Conservation (phyloP, 331 rosid species). For the Prunus yedoensis region DNA sequence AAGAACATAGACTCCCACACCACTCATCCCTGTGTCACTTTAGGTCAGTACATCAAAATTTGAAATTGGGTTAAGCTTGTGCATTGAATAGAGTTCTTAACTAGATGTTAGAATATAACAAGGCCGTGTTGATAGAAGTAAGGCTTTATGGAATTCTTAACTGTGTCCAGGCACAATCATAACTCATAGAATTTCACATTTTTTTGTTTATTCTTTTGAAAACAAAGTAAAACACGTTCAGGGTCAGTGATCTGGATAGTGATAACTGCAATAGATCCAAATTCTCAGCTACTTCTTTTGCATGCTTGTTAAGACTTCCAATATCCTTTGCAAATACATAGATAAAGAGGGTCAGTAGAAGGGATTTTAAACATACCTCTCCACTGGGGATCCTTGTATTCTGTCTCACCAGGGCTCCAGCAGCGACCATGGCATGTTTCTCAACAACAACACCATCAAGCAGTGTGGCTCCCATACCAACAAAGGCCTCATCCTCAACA, state of each 20-base stretch:
- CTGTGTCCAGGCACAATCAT: not conserved
- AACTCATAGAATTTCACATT: not conserved
- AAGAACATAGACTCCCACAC: not conserved
- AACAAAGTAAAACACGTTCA: not conserved
- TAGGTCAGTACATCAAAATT: not conserved
- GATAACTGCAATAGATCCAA: not conserved
- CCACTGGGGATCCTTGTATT: constrained; percentile 76
- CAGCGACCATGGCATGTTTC: constrained; percentile 89
- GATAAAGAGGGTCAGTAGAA: not conserved
- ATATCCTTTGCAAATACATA: not conserved
- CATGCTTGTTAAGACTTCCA: not conserved
- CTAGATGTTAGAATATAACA: not conserved
- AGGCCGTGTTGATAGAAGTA: not conserved
- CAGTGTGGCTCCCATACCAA: constrained; percentile 84
- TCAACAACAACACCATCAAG: constrained; percentile 86
- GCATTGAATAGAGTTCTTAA: not conserved
- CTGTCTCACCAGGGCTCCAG: constrained; percentile 93
- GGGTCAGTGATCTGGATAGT: not conserved
- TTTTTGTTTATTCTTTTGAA: not conserved
- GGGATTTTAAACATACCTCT: constrained; percentile 49
- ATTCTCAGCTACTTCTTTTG: not conserved
- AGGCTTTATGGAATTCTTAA: no score
- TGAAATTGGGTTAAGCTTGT: not conserved
- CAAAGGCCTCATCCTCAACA: constrained; percentile 88
- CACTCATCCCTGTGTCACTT: not conserved